Percentiles rank a stretch among this genome's conserved stretches.
Conservation (phyloP, 2,329 filamentous ascomycete genomes). For the Colletotrichum magnum region DNA sequence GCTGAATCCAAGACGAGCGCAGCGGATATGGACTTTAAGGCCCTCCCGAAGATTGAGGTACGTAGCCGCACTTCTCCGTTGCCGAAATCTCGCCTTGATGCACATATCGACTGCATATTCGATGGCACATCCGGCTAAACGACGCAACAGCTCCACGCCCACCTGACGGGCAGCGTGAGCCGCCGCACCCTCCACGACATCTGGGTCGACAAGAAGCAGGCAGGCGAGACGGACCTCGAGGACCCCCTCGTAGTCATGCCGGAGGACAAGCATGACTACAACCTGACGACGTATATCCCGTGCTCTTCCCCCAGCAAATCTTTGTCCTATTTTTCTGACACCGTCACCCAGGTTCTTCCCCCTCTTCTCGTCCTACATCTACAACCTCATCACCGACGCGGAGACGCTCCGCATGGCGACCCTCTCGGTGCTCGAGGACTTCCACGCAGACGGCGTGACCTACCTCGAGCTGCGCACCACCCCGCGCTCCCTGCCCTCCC, state of each 20-base stretch:
- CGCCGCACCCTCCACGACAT: slow-evolving; percentile 80
- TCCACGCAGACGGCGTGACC: slow-evolving; percentile 78
- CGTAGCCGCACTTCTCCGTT: not conserved
- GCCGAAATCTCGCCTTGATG: not conserved
- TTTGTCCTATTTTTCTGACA: not conserved
- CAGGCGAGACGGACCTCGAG: slow-evolving; percentile 67
- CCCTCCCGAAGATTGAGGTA: slow-evolving; percentile 71
- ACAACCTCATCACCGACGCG: slow-evolving; percentile 77
- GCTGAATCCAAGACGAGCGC: not conserved
- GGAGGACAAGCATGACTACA: slow-evolving; percentile 78
- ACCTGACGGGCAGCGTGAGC: slow-evolving; percentile 84
- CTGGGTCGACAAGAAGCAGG: slow-evolving; percentile 73
- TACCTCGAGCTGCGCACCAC: slow-evolving; percentile 88
- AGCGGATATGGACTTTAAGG: slow-evolving; percentile 58
- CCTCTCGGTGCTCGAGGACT: slow-evolving; percentile 74
- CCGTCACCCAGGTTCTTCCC: slow-evolving; percentile 75
- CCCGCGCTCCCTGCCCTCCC: slow-evolving; percentile 63
- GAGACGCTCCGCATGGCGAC: slow-evolving; percentile 74
- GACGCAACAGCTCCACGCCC: slow-evolving; percentile 77
- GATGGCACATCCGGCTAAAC: not conserved
- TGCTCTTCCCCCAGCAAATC: slow-evolving; percentile 20
- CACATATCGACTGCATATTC: too few relatives aligned
- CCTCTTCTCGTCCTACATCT: slow-evolving; percentile 85
- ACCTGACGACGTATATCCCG: slow-evolving; percentile 73
- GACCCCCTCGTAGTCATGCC: slow-evolving; percentile 81